A percentile compares a stretch with the other conserved stretches of the same genome.
Evolutionary conservation across 371 early-diverging fungal genomes (phyloP).

Genomic region (Apophysomyces elegans): DNA sequence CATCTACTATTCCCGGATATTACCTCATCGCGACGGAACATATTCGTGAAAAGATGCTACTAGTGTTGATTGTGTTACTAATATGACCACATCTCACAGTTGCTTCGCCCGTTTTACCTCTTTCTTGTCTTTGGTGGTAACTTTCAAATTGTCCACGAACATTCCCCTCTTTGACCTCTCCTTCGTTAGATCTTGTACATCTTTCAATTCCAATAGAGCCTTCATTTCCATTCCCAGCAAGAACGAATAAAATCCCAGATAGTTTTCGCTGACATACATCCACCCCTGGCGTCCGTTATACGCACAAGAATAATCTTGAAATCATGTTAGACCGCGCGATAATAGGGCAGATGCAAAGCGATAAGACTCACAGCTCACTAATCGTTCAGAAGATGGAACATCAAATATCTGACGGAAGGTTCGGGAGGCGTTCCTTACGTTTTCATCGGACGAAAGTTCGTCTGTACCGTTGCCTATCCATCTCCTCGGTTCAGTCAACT

Average conservation of each 20-base stretch:
- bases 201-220: slow-evolving; percentile 86
- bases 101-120: slow-evolving; percentile 57
- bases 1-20: background rate
- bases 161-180: slow-evolving; percentile 89
- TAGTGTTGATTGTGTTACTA: background rate
- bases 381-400: slow-evolving; percentile 79
- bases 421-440: slow-evolving; percentile 86
- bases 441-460: slow-evolving; percentile 81
- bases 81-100: background rate
- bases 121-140: slow-evolving; percentile 76
- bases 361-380: slow-evolving; percentile 79
- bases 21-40: slow-evolving; percentile 91
- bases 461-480: slow-evolving; percentile 69
- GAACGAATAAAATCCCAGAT: slow-evolving; percentile 93
- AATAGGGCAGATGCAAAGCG: background rate
- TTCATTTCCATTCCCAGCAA: slow-evolving; percentile 92
- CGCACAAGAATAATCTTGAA: slow-evolving; percentile 88
- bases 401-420: slow-evolving; percentile 91
- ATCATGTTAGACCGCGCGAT: background rate
- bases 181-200: slow-evolving; percentile 84
- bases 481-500: background rate
- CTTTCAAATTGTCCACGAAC: slow-evolving; percentile 84
- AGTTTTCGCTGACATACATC: slow-evolving; percentile 93
- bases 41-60: slow-evolving; percentile 86
- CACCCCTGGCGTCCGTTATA: slow-evolving; percentile 93